These are phyloP conservation scores for Aspergillus novofumigatus DNA, from an alignment of 2,329 filamentous ascomycete genomes.

Conservation along the genomic window DNA sequence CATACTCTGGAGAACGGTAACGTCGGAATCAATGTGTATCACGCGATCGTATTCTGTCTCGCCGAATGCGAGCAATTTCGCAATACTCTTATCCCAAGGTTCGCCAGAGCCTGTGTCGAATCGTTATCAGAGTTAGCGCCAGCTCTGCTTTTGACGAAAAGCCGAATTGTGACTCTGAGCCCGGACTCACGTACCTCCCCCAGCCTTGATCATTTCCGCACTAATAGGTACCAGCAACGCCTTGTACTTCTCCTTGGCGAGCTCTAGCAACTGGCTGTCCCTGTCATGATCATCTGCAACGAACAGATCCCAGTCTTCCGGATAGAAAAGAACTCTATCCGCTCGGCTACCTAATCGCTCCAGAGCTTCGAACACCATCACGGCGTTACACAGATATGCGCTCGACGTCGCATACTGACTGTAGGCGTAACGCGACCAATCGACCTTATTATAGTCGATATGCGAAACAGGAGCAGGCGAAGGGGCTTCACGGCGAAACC, in stretches of 20 bases:
- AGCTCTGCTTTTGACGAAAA: background rate
- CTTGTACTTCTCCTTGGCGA: constrained; percentile 48
- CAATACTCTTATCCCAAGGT: constrained; percentile 62
- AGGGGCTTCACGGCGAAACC: constrained; percentile 17
- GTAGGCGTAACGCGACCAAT: constrained; percentile 43
- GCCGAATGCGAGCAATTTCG: constrained; percentile 66
- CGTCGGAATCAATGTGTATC: constrained; percentile 60
- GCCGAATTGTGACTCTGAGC: background rate
- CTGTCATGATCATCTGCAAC: constrained; percentile 28
- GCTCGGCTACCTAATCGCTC: constrained; percentile 38
- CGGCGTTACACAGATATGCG: constrained; percentile 40
- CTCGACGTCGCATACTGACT: constrained; percentile 41
- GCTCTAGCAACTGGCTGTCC: constrained; percentile 44
- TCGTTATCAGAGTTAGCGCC: background rate
- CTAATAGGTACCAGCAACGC: constrained; percentile 48
- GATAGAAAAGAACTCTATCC: constrained; percentile 40
- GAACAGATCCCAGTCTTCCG: constrained; percentile 36
- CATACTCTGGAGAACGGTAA: constrained; percentile 58
- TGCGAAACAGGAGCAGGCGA: constrained; percentile 19
- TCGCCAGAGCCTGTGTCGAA: constrained; percentile 26
- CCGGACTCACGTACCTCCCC: constrained; percentile 17
- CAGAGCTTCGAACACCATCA: constrained; percentile 41
- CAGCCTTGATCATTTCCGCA: constrained; percentile 31
- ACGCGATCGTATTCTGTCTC: constrained; percentile 60
- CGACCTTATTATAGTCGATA: constrained; percentile 30